phyloP scores from a whole-genome alignment of 345 rosid species.

The Citrus mangshanensis region DNA sequence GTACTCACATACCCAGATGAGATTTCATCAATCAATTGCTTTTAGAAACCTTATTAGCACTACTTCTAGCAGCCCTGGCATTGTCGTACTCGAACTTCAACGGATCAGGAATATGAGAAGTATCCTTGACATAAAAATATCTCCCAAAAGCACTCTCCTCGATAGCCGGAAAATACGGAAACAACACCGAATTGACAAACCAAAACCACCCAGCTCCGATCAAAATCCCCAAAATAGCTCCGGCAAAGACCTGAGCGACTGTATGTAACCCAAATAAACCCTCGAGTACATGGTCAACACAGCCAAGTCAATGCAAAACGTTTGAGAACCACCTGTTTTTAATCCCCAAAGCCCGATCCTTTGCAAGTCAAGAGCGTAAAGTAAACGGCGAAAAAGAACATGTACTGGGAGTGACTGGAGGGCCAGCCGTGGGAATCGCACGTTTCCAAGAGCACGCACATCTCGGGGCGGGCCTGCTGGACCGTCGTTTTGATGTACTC shows the following conservation, averaged over 20 bases:
- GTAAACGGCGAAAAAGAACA: slow-evolving; percentile 85
- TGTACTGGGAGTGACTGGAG: slow-evolving; percentile 85
- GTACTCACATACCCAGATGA: slow-evolving; percentile 25
- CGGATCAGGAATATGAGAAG: slow-evolving; percentile 82
- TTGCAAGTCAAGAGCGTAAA: slow-evolving; percentile 49
- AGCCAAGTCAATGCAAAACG: slow-evolving; percentile 58
- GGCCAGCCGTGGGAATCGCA: slow-evolving; percentile 99
- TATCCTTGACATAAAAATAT: slow-evolving; percentile 76
- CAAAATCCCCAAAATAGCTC: slow-evolving; percentile 59
- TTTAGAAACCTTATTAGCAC: slow-evolving; percentile 31
- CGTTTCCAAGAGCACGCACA: slow-evolving; percentile 76
- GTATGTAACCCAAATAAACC: slow-evolving; percentile 95
- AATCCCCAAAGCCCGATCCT: slow-evolving; percentile 53
- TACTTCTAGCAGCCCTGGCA: slow-evolving; percentile 76
- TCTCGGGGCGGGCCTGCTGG: slow-evolving; percentile 86
- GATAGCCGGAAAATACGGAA: slow-evolving; percentile 56
- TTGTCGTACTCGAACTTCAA: slow-evolving; percentile 93
- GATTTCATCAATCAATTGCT: slow-evolving; percentile 35
- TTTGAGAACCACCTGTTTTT: slow-evolving; percentile 43
- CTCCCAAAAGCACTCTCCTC: slow-evolving; percentile 83
- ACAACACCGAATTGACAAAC: slow-evolving; percentile 59
- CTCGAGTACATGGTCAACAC: slow-evolving; percentile 81
- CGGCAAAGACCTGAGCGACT: slow-evolving; percentile 82
- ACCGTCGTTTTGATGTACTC: slow-evolving; percentile 65
- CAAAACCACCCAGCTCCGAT: slow-evolving; percentile 79